Percentiles rank a stretch among this genome's conserved stretches.
Conservation (phyloP, 1,284 basidiomycete genomes). For the Naganishia cerealis region DNA sequence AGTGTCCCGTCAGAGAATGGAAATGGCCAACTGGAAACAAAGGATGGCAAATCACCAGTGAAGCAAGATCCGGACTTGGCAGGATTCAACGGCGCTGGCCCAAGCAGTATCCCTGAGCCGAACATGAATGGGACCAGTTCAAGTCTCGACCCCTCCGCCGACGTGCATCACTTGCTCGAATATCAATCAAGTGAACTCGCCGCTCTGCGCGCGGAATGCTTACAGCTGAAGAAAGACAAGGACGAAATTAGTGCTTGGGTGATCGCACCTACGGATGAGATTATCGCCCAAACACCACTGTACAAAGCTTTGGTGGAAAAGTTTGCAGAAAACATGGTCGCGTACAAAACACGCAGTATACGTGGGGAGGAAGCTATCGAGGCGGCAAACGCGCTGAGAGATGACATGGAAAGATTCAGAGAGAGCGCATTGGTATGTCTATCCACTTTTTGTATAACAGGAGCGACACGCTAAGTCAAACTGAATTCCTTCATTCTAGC, state of each 20-base stretch:
- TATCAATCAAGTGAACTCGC: constrained; percentile 22
- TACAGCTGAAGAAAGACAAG: constrained; percentile 15
- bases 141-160: not conserved
- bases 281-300: constrained; percentile 24
- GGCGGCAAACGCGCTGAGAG: constrained; percentile 17
- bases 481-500: not conserved
- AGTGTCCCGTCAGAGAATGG: not conserved
- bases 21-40: not conserved
- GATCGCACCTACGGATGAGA: constrained; percentile 26
- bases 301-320: constrained; percentile 25
- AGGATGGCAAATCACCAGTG: constrained; percentile 9
- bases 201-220: constrained; percentile 23
- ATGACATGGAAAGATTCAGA: constrained; percentile 24
- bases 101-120: not conserved
- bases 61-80: constrained; percentile 7
- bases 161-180: constrained; percentile 16
- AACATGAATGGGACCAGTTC: constrained; percentile 1
- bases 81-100: constrained; percentile 1
- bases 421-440: constrained; percentile 17
- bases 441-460: not conserved
- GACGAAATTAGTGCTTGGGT: constrained; percentile 26
- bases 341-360: constrained; percentile 16
- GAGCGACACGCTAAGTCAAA: not conserved
- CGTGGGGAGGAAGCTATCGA: constrained; percentile 25
- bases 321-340: constrained; percentile 26